Evolutionary conservation across 768 basidiomycete genomes (phyloP).

Genomic region (Gautieria morchelliformis): DNA sequence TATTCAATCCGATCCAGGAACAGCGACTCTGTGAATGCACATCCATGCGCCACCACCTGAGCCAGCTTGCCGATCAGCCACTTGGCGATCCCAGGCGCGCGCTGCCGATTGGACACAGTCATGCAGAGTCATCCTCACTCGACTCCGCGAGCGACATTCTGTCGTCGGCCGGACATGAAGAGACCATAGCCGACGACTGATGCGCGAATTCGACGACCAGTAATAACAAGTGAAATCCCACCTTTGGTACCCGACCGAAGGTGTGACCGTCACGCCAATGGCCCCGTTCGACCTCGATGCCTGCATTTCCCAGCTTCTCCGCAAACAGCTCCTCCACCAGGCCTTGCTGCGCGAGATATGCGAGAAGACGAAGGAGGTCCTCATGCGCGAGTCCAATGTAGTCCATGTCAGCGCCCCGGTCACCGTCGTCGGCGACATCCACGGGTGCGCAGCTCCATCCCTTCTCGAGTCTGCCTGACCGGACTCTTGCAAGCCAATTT

Average conservation of each 20-base stretch:
- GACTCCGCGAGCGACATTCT: too few relatives aligned
- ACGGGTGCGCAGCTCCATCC: slow-evolving; percentile 62
- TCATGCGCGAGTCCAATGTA: slow-evolving; percentile 98
- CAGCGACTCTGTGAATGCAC: too few relatives aligned
- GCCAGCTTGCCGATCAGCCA: too few relatives aligned
- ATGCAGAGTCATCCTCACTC: too few relatives aligned
- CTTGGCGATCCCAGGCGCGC: too few relatives aligned
- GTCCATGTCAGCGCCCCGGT: slow-evolving; percentile 95
- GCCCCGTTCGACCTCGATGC: slow-evolving; percentile 91
- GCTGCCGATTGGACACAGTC: too few relatives aligned
- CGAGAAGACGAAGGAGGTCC: slow-evolving; percentile 98
- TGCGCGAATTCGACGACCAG: too few relatives aligned
- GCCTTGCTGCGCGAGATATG: slow-evolving; percentile 95
- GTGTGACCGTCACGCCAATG: slow-evolving; percentile 17
- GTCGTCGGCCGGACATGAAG: too few relatives aligned
- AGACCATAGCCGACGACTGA: too few relatives aligned
- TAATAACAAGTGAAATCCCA: too few relatives aligned
- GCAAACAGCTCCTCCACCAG: slow-evolving; percentile 92
- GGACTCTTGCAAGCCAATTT: slow-evolving; percentile 68
- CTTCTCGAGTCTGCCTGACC: slow-evolving; percentile 20
- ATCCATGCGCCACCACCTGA: too few relatives aligned
- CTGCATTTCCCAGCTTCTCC: slow-evolving; percentile 82
- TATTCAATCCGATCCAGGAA: too few relatives aligned
- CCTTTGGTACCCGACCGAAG: neutral
- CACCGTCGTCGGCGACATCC: slow-evolving; percentile 98